Conservation (phyloP, 495 filamentous ascomycete genomes). For the Endocarpon pusillum region DNA sequence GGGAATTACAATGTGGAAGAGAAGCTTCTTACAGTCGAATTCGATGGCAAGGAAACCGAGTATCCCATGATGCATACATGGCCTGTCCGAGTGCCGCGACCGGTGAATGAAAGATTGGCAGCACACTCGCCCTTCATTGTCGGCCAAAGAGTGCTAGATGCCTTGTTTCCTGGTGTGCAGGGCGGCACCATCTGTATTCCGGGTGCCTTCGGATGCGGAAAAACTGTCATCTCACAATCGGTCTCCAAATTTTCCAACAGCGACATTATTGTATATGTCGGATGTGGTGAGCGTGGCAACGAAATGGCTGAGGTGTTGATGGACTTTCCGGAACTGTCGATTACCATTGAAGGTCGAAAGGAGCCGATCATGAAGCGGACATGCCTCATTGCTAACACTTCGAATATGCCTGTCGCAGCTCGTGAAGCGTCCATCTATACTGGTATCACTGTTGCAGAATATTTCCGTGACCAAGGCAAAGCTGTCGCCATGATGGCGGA, state of each 20-base stretch:
- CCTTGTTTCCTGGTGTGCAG: constrained; percentile 94
- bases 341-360: constrained; percentile 76
- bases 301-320: constrained; percentile 99
- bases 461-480: constrained; percentile 97
- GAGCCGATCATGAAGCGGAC: constrained; percentile 99
- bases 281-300: constrained; percentile 94
- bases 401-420: constrained; percentile 98
- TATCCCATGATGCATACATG: constrained; percentile 97
- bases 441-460: constrained; percentile 93
- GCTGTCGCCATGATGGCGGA: constrained; percentile 99
- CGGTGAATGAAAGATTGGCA: constrained; percentile 74
- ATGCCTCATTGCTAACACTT: constrained; percentile 95
- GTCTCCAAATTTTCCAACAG: constrained; percentile 99
- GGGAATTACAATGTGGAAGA: constrained; percentile 89
- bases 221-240: constrained; percentile 96
- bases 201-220: constrained; percentile 96
- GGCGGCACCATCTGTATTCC: constrained; percentile 97
- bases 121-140: constrained; percentile 83
- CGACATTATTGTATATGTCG: constrained; percentile 97
- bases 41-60: constrained; percentile 85
- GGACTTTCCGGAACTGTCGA: constrained; percentile 95
- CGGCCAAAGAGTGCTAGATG: constrained; percentile 89
- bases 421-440: constrained; percentile 99
- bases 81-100: constrained; percentile 95
- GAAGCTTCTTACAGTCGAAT: constrained; percentile 91